Evolutionary conservation across 169 alveolate species (phyloP).

Genomic region (Cryptosporidium meleagridis): DNA sequence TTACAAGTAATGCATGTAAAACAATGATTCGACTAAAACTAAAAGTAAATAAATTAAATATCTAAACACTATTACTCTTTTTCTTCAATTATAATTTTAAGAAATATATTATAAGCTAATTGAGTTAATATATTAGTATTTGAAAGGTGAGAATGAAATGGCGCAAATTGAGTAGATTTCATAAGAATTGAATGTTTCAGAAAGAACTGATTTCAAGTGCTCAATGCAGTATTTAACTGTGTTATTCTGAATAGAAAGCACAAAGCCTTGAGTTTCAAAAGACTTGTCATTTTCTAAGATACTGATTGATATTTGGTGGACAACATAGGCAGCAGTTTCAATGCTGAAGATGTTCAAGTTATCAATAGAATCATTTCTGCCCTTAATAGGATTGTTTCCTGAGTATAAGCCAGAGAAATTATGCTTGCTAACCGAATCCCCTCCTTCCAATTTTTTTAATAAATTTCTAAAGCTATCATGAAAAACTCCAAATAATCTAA

Average conservation of each 20-base stretch:
- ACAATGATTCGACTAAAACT: neutral
- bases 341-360: neutral
- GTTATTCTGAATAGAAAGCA: neutral
- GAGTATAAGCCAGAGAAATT: constrained; percentile 57
- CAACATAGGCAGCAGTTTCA: constrained; percentile 41
- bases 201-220: neutral
- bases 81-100: neutral
- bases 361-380: constrained; percentile 32
- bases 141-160: constrained; percentile 35
- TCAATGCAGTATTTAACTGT: constrained; percentile 16
- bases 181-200: neutral
- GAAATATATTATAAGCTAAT: neutral
- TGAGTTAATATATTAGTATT: constrained; percentile 19
- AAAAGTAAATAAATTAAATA: neutral
- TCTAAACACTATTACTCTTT: neutral
- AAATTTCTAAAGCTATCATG: constrained; percentile 36
- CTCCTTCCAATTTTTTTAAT: neutral
- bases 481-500: constrained; percentile 52
- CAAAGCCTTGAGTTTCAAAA: neutral
- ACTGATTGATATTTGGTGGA: neutral
- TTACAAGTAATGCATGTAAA: neutral
- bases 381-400: constrained; percentile 23
- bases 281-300: neutral
- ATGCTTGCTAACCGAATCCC: neutral
- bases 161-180: constrained; percentile 51